Conservation (phyloP, 768 basidiomycete genomes). For the Kwoniella sp. region DNA sequence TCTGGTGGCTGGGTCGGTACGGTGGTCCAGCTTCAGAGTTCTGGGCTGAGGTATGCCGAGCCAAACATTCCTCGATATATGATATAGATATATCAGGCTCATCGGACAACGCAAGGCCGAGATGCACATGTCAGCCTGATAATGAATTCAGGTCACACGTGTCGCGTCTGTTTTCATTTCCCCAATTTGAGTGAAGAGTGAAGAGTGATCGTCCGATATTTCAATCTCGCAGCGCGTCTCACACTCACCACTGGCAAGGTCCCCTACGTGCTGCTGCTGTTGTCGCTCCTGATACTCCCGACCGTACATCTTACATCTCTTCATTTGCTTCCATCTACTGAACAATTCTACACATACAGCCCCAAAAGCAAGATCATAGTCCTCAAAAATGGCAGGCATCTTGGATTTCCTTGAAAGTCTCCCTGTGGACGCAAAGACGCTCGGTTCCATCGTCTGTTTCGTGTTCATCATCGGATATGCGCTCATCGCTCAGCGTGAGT, state of each 20-base stretch:
- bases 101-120: background rate
- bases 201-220: conserved; percentile 1
- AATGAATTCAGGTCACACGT: background rate
- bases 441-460: background rate
- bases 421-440: background rate
- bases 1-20: no score
- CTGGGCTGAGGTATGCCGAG: background rate
- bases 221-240: background rate
- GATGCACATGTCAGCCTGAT: background rate
- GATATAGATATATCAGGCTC: conserved; percentile 2
- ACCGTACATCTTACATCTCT: background rate
- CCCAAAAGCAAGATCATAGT: no score
- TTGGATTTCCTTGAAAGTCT: background rate
- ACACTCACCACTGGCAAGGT: no score
- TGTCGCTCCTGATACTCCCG: background rate
- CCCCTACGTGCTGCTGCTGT: no score
- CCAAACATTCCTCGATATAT: background rate
- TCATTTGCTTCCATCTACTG: no score
- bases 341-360: no score
- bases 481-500: background rate
- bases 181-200: background rate
- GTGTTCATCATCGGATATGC: background rate
- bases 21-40: no score
- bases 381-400: background rate
- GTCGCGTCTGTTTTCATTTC: conserved; percentile 1